Evolutionary conservation across 768 basidiomycete species (phyloP), one percentile per base, ranked within the genome.

Genomic region (Boletellus emodensis): DNA sequence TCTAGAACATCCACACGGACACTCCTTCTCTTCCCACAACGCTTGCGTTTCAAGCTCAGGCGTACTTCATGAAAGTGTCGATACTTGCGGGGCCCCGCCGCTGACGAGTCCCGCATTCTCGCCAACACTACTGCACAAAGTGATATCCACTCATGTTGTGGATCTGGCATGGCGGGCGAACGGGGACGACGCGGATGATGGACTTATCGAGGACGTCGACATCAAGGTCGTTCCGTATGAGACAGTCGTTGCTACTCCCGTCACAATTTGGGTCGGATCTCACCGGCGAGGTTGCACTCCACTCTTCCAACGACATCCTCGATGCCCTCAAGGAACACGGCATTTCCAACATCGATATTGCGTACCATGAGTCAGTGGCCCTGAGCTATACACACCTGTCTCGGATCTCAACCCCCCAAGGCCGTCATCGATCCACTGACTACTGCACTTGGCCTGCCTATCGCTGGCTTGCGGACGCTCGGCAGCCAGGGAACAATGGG

Each of bases 401-500:
- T 4, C 1, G 6, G 34, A 36, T 36, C n/a, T 45, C 22, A 13
- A 36, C 11, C 44, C 44, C 35, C 36, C 33, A 45, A 68, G 57
- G 49, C 49, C 36, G 58, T 73, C 49, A 70, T 74, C 54, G 64
- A 74, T 52, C 47, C 44, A 7, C 47, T 76, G 33, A 66, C 74
- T n/a, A 62, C 65, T 46, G 44, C 69, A 1, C 75, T 73, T 42
- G 55, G 72, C 50, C 63, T 71, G 13, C 65, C 63, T 6, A 72
- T 75, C 37, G 61, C 72, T 46, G 62, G 71, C 45, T 39, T 43
- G 39, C 62, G 60, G 55, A 72, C 67, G 3, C 58, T 44, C 3
- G 34, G 45, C 4, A 62, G 53, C 52, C 69, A 74, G 56, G 74
- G 75, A 9, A 75, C 72, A 1, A 22, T 73, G 8, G 71, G 71